Conservation (phyloP, 2,329 filamentous ascomycete genomes). For the Diplodia mutila region DNA sequence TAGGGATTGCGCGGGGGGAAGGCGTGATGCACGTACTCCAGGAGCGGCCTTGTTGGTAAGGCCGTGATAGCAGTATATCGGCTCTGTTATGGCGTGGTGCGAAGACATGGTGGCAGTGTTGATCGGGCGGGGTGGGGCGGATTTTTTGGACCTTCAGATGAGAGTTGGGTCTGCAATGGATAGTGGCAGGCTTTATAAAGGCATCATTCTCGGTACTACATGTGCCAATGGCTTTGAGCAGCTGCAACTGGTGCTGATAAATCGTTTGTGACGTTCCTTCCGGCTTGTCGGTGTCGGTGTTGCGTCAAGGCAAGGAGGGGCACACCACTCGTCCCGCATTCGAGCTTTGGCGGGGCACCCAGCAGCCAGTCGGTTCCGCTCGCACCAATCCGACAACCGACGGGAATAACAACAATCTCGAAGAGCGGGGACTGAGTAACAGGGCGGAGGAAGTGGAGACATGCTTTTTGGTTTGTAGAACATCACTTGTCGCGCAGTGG, state of each 20-base stretch:
- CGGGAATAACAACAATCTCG: neutral
- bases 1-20: neutral
- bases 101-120: slow-evolving; percentile 9
- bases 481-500: neutral
- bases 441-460: neutral
- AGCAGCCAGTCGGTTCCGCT: neutral
- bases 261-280: slow-evolving; percentile 5
- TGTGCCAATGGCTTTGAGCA: neutral
- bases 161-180: neutral
- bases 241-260: slow-evolving; percentile 6
- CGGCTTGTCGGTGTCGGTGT: too few relatives aligned
- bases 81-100: slow-evolving; percentile 37
- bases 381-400: neutral
- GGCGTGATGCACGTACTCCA: slow-evolving; percentile 39
- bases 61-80: slow-evolving; percentile 38
- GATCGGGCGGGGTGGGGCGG: neutral
- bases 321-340: neutral
- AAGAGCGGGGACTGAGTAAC: neutral
- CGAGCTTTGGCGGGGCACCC: too few relatives aligned
- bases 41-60: slow-evolving; percentile 48
- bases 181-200: neutral
- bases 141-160: neutral
- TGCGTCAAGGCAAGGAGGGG: slow-evolving; percentile 7
- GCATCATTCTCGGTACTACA: neutral
- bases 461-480: neutral